These are phyloP conservation scores for Erodium chrysanthum DNA, from an alignment of 441 rosid species.

Conservation along the genomic window DNA sequence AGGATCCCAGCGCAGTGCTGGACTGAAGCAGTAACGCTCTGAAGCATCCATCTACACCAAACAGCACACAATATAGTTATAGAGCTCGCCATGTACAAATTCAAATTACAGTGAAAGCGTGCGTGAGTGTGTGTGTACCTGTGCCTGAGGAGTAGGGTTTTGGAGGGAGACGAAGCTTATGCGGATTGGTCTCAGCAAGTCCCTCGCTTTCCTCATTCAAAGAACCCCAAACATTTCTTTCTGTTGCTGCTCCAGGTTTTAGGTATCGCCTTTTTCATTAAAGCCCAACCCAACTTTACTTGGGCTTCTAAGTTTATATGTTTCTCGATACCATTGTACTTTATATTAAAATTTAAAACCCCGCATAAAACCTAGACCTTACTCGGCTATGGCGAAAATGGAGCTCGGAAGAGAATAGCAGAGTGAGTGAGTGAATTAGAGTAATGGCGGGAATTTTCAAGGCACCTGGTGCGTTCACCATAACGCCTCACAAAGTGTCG, in stretches of 20 bases:
- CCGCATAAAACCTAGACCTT: background rate
- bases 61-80: background rate
- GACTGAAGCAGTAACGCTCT: constrained; percentile 72
- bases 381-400: background rate
- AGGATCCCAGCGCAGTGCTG: constrained; percentile 68
- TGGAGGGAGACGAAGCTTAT: constrained; percentile 20
- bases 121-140: background rate
- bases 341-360: background rate
- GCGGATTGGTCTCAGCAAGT: constrained; percentile 29
- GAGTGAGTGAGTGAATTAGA: background rate
- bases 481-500: constrained; percentile 87
- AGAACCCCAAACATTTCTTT: background rate
- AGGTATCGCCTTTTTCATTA: background rate
- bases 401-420: background rate
- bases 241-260: background rate
- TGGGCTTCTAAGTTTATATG: background rate
- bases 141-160: constrained; percentile 22
- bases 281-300: background rate
- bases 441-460: constrained; percentile 42
- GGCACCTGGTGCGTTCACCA: constrained; percentile 34
- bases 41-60: constrained; percentile 29
- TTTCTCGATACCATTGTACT: too few relatives aligned
- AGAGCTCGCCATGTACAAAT: background rate
- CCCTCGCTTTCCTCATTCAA: constrained; percentile 62
- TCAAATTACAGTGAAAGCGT: background rate